Evolutionary conservation across 1,284 basidiomycete species (phyloP).

Genomic region (Ceratobasidium sp.): DNA sequence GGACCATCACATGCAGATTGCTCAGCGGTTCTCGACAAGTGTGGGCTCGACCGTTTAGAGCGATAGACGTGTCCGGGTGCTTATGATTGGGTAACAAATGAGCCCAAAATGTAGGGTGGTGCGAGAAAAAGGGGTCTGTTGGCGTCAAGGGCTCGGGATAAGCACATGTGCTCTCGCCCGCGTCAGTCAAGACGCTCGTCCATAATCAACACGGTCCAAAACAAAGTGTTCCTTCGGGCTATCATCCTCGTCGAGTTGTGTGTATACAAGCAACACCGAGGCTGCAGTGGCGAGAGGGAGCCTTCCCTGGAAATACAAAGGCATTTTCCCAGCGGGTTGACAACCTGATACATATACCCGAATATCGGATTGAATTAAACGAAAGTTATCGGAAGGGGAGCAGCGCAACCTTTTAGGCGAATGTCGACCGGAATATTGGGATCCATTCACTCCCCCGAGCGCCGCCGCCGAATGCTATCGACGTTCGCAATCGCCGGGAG

Average conservation of each 20-base stretch:
- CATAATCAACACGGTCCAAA: too few species aligned
- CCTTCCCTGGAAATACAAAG: conserved; percentile 30
- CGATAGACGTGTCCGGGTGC: not conserved
- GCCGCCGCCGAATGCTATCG: conserved; percentile 38
- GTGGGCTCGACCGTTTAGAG: conserved; percentile 33
- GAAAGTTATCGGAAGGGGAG: conserved; percentile 38
- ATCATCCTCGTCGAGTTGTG: not conserved
- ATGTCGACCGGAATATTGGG: conserved; percentile 39
- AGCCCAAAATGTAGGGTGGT: conserved; percentile 32
- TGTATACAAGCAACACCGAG: not conserved
- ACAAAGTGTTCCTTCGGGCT: conserved; percentile 15
- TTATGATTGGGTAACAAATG: conserved; percentile 37
- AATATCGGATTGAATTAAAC: conserved; percentile 40
- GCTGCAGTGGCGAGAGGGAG: not conserved
- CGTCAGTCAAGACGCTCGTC: not conserved
- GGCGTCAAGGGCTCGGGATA: conserved; percentile 25
- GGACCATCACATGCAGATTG: conserved; percentile 39
- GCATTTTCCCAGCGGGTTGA: conserved; percentile 26
- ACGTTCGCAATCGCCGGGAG: conserved; percentile 16
- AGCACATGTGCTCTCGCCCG: conserved; percentile 6
- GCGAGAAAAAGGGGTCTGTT: conserved; percentile 30
- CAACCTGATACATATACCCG: conserved; percentile 30
- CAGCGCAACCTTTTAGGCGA: conserved; percentile 37
- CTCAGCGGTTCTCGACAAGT: conserved; percentile 34
- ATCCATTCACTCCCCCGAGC: conserved; percentile 39